phyloP scores from a whole-genome alignment of 345 rosid genomes.

The Populus davidiana region DNA sequence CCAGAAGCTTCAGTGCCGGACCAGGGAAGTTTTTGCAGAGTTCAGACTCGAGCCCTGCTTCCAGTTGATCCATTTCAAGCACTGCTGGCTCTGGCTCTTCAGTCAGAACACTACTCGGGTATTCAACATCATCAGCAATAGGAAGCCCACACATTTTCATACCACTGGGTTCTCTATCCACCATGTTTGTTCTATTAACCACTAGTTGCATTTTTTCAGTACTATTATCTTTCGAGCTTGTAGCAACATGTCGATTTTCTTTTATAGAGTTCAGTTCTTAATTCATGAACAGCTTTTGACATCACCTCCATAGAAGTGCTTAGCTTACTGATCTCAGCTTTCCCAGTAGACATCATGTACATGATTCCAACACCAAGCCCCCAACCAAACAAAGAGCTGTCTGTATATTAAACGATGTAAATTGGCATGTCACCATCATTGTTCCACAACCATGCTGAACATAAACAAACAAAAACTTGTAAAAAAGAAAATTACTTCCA shows the following conservation, averaged over 20 bases:
- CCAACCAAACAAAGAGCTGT: conserved; percentile 49
- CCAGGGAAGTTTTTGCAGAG: conserved; percentile 69
- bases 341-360: conserved; percentile 78
- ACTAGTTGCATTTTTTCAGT: conserved; percentile 16
- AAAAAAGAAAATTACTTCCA: too few relatives aligned
- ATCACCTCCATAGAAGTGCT: conserved; percentile 67
- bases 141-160: conserved; percentile 21
- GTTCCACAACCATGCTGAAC: too few relatives aligned
- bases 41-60: conserved; percentile 79
- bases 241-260: conserved; percentile 37
- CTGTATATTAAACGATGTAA: conserved; percentile 28
- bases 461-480: too few relatives aligned
- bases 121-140: conserved; percentile 48
- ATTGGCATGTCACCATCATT: too few relatives aligned
- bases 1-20: conserved; percentile 16
- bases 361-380: conserved; percentile 73
- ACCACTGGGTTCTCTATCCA: conserved; percentile 24
- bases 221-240: conserved; percentile 23
- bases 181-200: conserved; percentile 23
- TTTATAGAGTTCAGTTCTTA: conserved; percentile 57
- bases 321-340: conserved; percentile 58
- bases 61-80: conserved; percentile 65
- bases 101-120: conserved; percentile 75
- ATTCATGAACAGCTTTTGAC: conserved; percentile 58
- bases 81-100: conserved; percentile 54